phyloP scores from a whole-genome alignment of 805 yeast species.

The Ogataea angusta region DNA sequence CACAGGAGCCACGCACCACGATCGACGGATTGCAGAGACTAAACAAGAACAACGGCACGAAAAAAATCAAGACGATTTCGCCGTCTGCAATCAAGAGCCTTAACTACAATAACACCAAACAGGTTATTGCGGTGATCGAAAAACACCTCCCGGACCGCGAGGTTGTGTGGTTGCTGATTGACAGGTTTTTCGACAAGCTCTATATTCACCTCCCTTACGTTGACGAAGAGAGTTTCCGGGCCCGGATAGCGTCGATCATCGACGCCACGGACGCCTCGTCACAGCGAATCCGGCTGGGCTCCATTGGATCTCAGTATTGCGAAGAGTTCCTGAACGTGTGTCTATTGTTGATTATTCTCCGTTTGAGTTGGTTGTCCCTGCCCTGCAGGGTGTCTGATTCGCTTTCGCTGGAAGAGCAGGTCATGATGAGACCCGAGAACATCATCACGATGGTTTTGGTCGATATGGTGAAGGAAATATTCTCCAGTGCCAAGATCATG shows the following conservation, averaged over 20 bases:
- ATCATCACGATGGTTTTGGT: conserved; percentile 39
- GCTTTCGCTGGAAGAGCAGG: conserved; percentile 28
- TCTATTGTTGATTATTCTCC: conserved; percentile 46
- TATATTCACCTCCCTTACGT: conserved; percentile 67
- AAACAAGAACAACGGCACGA: conserved; percentile 14
- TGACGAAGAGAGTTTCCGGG: conserved; percentile 52
- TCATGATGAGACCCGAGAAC: conserved; percentile 40
- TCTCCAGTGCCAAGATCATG: conserved; percentile 40
- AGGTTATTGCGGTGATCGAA: conserved; percentile 39
- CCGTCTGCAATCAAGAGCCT: conserved; percentile 34
- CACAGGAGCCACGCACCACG: background rate
- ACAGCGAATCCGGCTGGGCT: conserved; percentile 28
- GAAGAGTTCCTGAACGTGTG: conserved; percentile 50
- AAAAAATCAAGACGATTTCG: conserved; percentile 27
- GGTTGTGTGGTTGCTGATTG: conserved; percentile 53
- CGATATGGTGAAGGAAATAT: conserved; percentile 44
- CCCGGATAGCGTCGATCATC: conserved; percentile 41
- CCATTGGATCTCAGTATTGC: conserved; percentile 35
- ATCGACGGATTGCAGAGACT: conserved; percentile 14
- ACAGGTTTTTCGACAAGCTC: conserved; percentile 54
- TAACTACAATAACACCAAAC: conserved; percentile 40
- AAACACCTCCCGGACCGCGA: conserved; percentile 51
- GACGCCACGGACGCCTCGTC: conserved; percentile 38
- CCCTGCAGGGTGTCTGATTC: conserved; percentile 39
- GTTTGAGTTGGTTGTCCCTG: conserved; percentile 55